phyloP scores from a whole-genome alignment of 805 yeast genomes.

The Yamadazyma sp. region DNA sequence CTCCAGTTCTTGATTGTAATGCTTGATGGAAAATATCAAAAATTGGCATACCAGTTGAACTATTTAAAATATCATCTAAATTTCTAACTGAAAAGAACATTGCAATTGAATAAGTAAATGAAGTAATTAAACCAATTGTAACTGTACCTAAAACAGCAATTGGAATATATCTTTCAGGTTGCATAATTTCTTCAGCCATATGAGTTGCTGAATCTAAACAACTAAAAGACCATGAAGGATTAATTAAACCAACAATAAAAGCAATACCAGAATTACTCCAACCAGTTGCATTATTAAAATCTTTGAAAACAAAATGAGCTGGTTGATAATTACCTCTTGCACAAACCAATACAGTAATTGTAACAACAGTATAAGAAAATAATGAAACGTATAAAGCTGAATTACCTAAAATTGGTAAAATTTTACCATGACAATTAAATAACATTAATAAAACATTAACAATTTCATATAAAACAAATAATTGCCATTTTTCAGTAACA shows the following conservation, averaged over 20 bases:
- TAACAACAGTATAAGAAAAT: constrained; percentile 31
- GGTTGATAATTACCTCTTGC: constrained; percentile 31
- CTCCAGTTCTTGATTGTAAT: constrained; percentile 30
- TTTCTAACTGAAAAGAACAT: constrained; percentile 38
- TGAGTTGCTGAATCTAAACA: constrained; percentile 42
- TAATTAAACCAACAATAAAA: constrained; percentile 36
- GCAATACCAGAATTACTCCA: constrained; percentile 34
- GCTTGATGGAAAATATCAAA: constrained; percentile 41
- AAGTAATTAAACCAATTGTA: constrained; percentile 37
- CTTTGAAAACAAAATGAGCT: constrained; percentile 23
- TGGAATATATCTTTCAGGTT: constrained; percentile 38
- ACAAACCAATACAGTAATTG: constrained; percentile 37
- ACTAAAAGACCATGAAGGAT: constrained; percentile 37
- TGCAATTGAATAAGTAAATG: constrained; percentile 37
- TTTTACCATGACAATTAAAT: constrained; percentile 36
- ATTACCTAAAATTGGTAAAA: constrained; percentile 33
- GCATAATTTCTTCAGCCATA: constrained; percentile 39
- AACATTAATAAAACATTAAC: constrained; percentile 29
- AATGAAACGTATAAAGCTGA: constrained; percentile 34
- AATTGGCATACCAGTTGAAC: constrained; percentile 37
- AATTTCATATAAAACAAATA: constrained; percentile 35
- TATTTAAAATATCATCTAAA: constrained; percentile 25
- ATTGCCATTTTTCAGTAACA: constrained; percentile 31
- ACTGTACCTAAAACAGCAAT: constrained; percentile 39
- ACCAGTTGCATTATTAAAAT: constrained; percentile 21